phyloP scores from a whole-genome alignment of 2,329 filamentous ascomycete species.

The Neopestalotiopsis clavispora region DNA sequence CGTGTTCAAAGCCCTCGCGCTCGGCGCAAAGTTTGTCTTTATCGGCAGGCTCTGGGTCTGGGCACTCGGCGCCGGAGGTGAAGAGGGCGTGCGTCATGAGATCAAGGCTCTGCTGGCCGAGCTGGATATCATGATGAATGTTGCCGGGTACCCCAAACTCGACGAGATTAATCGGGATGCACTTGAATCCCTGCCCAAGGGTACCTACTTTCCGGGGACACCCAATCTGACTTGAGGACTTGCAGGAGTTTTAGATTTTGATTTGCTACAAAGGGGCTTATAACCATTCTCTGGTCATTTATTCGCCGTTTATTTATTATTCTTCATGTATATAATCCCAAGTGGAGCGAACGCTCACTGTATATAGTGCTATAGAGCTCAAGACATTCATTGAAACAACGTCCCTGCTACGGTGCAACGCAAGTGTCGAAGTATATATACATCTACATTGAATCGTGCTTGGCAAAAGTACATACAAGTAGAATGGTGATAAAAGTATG shows the following conservation, averaged over 20 bases:
- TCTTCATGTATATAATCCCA: neutral
- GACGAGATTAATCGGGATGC: conserved; percentile 53
- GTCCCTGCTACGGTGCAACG: too few relatives aligned
- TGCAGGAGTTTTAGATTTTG: neutral
- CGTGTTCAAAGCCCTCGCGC: conserved; percentile 63
- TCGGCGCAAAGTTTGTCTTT: conserved; percentile 67
- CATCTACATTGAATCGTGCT: neutral
- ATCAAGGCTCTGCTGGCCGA: conserved; percentile 66
- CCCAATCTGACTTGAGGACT: conserved; percentile 16
- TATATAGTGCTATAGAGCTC: neutral
- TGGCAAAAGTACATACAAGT: neutral
- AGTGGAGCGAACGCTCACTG: neutral
- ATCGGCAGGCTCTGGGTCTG: conserved; percentile 66
- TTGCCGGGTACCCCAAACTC: conserved; percentile 58
- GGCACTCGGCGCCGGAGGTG: conserved; percentile 63
- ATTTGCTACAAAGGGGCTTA: neutral
- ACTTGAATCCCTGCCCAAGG: conserved; percentile 47
- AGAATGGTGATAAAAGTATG: neutral
- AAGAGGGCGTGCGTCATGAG: conserved; percentile 64
- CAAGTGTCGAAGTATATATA: too few relatives aligned
- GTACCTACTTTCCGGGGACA: conserved; percentile 37
- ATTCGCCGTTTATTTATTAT: neutral
- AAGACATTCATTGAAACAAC: neutral
- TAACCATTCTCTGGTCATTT: neutral
- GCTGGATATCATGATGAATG: conserved; percentile 66